Conservation (phyloP, 1,284 basidiomycete species). For the Leccinum solheimii region DNA sequence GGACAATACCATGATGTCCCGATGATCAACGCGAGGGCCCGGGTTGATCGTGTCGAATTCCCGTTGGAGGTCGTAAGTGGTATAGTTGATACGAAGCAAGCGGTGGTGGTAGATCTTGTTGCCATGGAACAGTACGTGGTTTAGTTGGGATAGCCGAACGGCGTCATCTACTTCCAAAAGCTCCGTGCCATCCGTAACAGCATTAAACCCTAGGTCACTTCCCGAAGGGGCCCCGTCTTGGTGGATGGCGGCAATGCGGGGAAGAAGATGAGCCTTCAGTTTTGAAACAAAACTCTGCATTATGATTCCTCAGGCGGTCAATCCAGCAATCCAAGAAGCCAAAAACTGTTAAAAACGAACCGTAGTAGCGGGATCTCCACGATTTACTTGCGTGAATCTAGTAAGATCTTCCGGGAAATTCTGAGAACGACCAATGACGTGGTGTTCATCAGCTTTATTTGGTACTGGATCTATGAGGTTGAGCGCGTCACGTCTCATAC, state of each 20-base stretch:
- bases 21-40: not conserved
- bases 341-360: not conserved
- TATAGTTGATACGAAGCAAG: not conserved
- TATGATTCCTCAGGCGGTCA: not conserved
- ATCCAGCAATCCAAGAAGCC: too few relatives aligned
- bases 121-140: not conserved
- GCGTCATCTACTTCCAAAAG: not conserved
- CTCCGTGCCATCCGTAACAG: not conserved
- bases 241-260: not conserved
- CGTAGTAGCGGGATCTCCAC: not conserved
- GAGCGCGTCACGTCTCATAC: too few relatives aligned
- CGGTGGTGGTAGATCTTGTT: not conserved
- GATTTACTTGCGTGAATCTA: constrained; percentile 7
- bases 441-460: constrained; percentile 5
- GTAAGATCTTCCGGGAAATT: constrained; percentile 17
- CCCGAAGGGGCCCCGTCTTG: not conserved
- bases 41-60: not conserved
- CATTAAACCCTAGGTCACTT: too few relatives aligned
- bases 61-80: not conserved
- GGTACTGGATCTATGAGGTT: not conserved
- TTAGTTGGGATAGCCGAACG: not conserved
- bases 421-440: constrained; percentile 18
- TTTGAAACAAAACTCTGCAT: not conserved
- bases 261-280: not conserved
- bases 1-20: not conserved